Evolutionary conservation across 2,329 filamentous ascomycete genomes (phyloP).

Genomic region (Clonostachys sp.): DNA sequence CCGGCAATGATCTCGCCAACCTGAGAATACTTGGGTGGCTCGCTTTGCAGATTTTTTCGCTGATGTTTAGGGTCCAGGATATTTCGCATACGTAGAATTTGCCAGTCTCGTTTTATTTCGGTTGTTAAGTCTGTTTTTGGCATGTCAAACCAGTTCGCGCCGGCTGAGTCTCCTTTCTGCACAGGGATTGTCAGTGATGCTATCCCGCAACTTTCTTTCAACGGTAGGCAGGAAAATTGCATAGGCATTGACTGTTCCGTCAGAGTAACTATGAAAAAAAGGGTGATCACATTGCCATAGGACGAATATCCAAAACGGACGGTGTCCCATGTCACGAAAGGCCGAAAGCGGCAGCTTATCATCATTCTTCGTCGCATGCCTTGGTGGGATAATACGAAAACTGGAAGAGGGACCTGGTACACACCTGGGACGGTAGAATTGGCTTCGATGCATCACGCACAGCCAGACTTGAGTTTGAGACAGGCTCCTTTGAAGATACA

Average conservation of each 20-base stretch:
- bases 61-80: slow-evolving; percentile 90
- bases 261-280: slow-evolving; percentile 72
- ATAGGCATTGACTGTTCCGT: slow-evolving; percentile 18
- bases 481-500: neutral
- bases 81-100: slow-evolving; percentile 83
- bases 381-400: neutral
- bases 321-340: slow-evolving; percentile 28
- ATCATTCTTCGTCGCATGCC: slow-evolving; percentile 21
- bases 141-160: slow-evolving; percentile 81
- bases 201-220: neutral
- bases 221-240: neutral
- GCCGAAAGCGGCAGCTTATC: slow-evolving; percentile 28
- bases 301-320: slow-evolving; percentile 36
- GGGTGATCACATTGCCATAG: slow-evolving; percentile 57
- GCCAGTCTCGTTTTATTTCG: slow-evolving; percentile 82
- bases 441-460: no score
- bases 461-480: no score
- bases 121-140: slow-evolving; percentile 80
- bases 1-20: slow-evolving; percentile 86
- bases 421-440: no score
- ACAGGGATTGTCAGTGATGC: neutral
- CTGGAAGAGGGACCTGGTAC: no score
- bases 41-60: slow-evolving; percentile 75
- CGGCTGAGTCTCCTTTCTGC: slow-evolving; percentile 54
- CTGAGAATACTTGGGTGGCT: slow-evolving; percentile 73